phyloP scores from a whole-genome alignment of 2,329 filamentous ascomycete genomes.

The Phyllosticta citriasiana region DNA sequence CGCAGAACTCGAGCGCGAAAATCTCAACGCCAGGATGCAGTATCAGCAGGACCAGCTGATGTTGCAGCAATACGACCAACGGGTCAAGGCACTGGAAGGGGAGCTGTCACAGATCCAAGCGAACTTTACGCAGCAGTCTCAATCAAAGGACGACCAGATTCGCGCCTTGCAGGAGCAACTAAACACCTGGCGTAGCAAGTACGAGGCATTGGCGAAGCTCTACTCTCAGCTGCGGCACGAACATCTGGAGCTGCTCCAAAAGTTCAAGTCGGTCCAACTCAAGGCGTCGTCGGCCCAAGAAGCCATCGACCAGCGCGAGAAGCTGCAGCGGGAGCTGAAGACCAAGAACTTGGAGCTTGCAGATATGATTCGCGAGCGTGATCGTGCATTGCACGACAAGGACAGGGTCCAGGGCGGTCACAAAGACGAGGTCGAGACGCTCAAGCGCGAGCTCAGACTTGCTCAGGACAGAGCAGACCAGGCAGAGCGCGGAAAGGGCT shows the following conservation, averaged over 20 bases:
- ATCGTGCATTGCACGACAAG: constrained; percentile 85
- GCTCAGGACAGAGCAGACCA: constrained; percentile 88
- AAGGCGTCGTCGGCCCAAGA: constrained; percentile 97
- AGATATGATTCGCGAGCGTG: constrained; percentile 95
- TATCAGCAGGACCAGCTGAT: constrained; percentile 96
- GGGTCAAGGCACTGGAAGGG: constrained; percentile 84
- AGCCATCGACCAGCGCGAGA: constrained; percentile 88
- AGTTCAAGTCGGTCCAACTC: constrained; percentile 90
- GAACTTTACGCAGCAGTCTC: constrained; percentile 75
- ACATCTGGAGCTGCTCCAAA: constrained; percentile 87
- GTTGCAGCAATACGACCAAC: constrained; percentile 88
- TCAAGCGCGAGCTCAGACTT: constrained; percentile 86
- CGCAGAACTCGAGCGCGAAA: constrained; percentile 90
- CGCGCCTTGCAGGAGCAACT: constrained; percentile 88
- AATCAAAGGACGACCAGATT: constrained; percentile 91
- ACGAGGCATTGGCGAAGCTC: constrained; percentile 89
- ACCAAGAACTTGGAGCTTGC: constrained; percentile 98
- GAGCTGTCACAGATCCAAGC: constrained; percentile 74
- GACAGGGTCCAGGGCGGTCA: constrained; percentile 78
- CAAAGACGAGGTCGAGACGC: constrained; percentile 87
- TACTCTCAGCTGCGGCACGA: constrained; percentile 95
- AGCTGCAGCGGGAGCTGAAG: constrained; percentile 94
- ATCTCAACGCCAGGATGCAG: constrained; percentile 84
- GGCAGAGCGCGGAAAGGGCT: constrained; percentile 84
- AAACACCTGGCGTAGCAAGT: constrained; percentile 95